Evolutionary conservation across 2,329 filamentous ascomycete genomes (phyloP).

Genomic region (Hypoxylon sp.): DNA sequence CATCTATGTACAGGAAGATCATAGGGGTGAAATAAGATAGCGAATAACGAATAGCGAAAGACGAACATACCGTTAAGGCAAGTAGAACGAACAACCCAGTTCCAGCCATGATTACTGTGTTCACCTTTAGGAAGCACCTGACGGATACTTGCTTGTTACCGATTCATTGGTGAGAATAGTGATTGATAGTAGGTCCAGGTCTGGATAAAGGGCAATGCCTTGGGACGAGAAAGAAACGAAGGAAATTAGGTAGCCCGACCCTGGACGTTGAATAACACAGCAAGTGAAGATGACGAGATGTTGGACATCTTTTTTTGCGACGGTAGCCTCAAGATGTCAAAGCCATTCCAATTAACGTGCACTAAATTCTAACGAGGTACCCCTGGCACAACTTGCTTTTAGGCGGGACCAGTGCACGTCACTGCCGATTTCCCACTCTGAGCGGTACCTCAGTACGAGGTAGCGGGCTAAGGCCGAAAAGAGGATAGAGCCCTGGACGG

Average conservation of each 20-base stretch:
- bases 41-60: slow-evolving; percentile 5
- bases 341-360: slow-evolving; percentile 25
- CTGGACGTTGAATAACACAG: slow-evolving; percentile 15
- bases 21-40: not conserved
- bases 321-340: slow-evolving; percentile 43
- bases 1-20: slow-evolving; percentile 8
- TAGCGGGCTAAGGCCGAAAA: slow-evolving; percentile 23
- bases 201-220: slow-evolving; percentile 15
- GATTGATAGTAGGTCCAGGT: slow-evolving; percentile 9
- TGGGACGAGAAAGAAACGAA: slow-evolving; percentile 11
- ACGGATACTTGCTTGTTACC: slow-evolving; percentile 42
- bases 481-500: slow-evolving; percentile 5
- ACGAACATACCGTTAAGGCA: slow-evolving; percentile 53
- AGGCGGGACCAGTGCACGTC: slow-evolving; percentile 44
- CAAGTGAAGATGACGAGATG: slow-evolving; percentile 25
- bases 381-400: slow-evolving; percentile 38
- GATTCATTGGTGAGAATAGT: slow-evolving; percentile 45
- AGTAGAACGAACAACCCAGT: slow-evolving; percentile 56
- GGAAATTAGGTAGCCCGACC: slow-evolving; percentile 20
- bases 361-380: slow-evolving; percentile 32
- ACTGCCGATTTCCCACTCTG: slow-evolving; percentile 44
- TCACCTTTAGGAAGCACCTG: slow-evolving; percentile 38
- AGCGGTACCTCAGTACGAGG: slow-evolving; percentile 27
- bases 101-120: slow-evolving; percentile 50
- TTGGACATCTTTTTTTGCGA: slow-evolving; percentile 43